Evolutionary conservation across 352 stramenopile genomes (phyloP).

Genomic region (Globisporangium solare): DNA sequence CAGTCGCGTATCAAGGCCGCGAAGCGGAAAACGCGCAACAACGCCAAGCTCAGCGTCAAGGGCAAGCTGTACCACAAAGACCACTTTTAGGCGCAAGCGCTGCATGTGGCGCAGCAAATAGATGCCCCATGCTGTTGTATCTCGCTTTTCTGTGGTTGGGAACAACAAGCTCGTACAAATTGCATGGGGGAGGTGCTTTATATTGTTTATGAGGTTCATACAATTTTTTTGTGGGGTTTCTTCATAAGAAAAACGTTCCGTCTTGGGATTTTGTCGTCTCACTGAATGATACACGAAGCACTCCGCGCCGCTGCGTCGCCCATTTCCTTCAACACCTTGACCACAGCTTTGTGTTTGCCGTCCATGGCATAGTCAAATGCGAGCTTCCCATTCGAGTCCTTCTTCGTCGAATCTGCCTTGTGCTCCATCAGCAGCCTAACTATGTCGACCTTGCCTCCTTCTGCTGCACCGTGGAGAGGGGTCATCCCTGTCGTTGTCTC

Average conservation of each 20-base stretch:
- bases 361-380: conserved; percentile 91
- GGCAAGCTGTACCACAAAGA: conserved; percentile 81
- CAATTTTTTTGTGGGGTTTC: conserved; percentile 7
- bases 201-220: conserved; percentile 32
- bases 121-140: not conserved
- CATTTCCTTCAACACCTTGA: conserved; percentile 92
- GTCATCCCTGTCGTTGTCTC: conserved; percentile 90
- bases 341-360: conserved; percentile 89
- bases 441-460: conserved; percentile 90
- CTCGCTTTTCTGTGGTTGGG: too few relatives aligned
- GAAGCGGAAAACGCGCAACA: conserved; percentile 69
- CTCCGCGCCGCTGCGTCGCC: conserved; percentile 85
- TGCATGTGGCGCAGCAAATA: not conserved
- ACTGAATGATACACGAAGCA: conserved; percentile 83
- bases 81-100: conserved; percentile 43
- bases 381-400: conserved; percentile 89
- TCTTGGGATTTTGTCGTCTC: conserved; percentile 12
- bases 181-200: conserved; percentile 22
- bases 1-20: conserved; percentile 47
- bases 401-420: conserved; percentile 84
- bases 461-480: conserved; percentile 82
- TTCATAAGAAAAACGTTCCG: conserved; percentile 5
- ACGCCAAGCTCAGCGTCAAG: conserved; percentile 84
- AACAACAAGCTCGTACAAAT: conserved; percentile 6
- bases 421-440: conserved; percentile 90